Evolutionary conservation across 1,284 basidiomycete species (phyloP), one percentile per base, ranked within the genome.

Genomic region (Hortiboletus rubellus): DNA sequence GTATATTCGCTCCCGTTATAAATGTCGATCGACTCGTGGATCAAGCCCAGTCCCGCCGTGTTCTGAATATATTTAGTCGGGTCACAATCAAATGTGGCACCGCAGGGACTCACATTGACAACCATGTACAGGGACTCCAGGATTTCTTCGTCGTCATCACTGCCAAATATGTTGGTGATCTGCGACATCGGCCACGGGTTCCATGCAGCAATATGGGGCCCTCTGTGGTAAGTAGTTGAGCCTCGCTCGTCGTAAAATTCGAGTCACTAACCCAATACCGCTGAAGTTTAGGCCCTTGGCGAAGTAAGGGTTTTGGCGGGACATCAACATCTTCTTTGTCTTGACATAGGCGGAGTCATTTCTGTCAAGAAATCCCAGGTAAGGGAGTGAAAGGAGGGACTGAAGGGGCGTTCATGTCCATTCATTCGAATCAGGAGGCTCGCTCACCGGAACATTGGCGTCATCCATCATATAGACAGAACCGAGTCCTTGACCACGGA

Each of bases 171-270:
- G 17, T 83, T 82, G 22, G 84, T 85, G 38, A 91, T 82, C 47
- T 85, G 84, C 14, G 87, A 87, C 89, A 91, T 92, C 1, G 89
- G 89, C 89, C 89, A 91, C 54, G 87, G 87, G 66, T 88, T 77
- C 82, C 82, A 87, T 14, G 82, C 81, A 66, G 86, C 82, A 50
- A 86, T 82, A 68, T 91, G 89, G 36, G 89, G 89, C 2, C 89
- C 88, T 43, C 87, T 89, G 63, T 41, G 31, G 50, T 33, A 54
- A 46, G 47, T 41, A n/a, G 18, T 40, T 65, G 41, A 58, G 43
- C 46, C 5, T 30, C 30, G 44, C 24, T 46, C 36, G 8, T 47
- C 46, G 14, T 2, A 47, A 48, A 3, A 24, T 54, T 42, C n/a
- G 36, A 18, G n/a, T 31, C 12, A 74, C 80, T 37, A 66, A 89